These are phyloP conservation scores for Pseudisothecium myosuroides DNA, from an alignment of 225 moss, liverwort and hornwort genomes.

Conservation along the genomic window DNA sequence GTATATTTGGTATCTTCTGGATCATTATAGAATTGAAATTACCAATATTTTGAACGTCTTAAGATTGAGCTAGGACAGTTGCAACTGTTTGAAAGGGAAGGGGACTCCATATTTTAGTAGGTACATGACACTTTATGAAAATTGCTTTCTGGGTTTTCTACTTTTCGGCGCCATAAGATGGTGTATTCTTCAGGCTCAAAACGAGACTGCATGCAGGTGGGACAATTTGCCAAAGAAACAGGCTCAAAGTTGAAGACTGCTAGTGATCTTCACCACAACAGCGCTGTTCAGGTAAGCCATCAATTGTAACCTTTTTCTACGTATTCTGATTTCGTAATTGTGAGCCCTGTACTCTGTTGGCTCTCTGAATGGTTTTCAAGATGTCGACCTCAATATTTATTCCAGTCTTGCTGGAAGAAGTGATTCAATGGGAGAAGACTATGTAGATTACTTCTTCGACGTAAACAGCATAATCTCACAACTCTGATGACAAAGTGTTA, in stretches of 20 bases:
- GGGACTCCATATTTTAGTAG: neutral
- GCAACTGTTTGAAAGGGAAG: neutral
- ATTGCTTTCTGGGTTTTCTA: neutral
- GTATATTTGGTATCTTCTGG: neutral
- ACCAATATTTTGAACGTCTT: neutral
- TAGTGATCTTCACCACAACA: slow-evolving; percentile 36
- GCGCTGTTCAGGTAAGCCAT: neutral
- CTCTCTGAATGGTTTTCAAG: neutral
- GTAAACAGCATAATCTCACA: too few relatives aligned
- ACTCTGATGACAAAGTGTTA: too few relatives aligned
- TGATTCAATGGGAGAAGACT: neutral
- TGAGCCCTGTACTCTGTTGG: neutral
- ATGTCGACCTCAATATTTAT: neutral
- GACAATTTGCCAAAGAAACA: slow-evolving; percentile 85
- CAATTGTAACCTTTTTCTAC: neutral
- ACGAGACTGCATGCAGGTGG: slow-evolving; percentile 66
- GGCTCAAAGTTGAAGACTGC: neutral
- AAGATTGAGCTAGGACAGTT: neutral
- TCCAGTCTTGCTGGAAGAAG: neutral
- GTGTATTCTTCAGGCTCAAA: slow-evolving; percentile 45
- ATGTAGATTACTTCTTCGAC: too few relatives aligned
- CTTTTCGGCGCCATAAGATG: neutral
- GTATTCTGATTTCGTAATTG: neutral
- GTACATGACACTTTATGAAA: neutral
- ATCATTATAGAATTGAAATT: neutral